Base-by-base conservation (phyloP, 805 yeast genomes). In the Wickerhamiella shivajii region DNA sequence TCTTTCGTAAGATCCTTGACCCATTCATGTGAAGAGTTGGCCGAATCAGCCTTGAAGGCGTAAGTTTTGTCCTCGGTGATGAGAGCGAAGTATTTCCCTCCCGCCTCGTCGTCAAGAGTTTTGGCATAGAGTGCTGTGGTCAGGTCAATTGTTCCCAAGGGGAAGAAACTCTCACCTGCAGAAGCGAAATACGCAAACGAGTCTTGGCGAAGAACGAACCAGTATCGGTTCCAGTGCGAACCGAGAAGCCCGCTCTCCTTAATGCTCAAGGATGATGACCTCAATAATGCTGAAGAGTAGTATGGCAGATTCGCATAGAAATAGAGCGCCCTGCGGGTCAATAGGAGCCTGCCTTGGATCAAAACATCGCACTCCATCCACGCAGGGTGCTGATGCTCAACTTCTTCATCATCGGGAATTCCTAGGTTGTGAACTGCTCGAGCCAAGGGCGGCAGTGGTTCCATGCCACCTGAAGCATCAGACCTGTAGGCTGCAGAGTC, bases 341-440 rank as follows among this genome's bases (percentile, higher is more conserved):
- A 53, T 44, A 77, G 77, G 12, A 84, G 52, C 45, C 78, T 85
- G 2, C 97, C 97, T 53, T 83, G 95, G 17, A 84, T 57, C 18
- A 87, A 58, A 0, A 85, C 90, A 45, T 80, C 93, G 39, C 74
- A 69, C 37, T 83, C 60, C 23, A 85, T 59, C 93, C 94, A 85
- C 19, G 84, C 72, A 3, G 76, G 66, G 45, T 64, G 77, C 40
- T 74, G 44, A 16, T 41, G 45, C 6, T 43, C 22, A 24, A 44
- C 24, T n/a, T 27, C 28, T 36, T 39, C 52, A 31, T 38, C 45
- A 2, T 31, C 38, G 25, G 24, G 40, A 13, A 47, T 31, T 3
- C 45, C 47, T 1, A 49, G 35, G 7, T 18, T 16, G 5, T 21
- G 30, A 16, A 31, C 21, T 7, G 27, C 34, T 14, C 28, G 24